A percentile compares a stretch with the other conserved stretches of the same genome.
Conservation (phyloP, 2,329 filamentous ascomycete species). For the Calonectria pseudoturangicola region DNA sequence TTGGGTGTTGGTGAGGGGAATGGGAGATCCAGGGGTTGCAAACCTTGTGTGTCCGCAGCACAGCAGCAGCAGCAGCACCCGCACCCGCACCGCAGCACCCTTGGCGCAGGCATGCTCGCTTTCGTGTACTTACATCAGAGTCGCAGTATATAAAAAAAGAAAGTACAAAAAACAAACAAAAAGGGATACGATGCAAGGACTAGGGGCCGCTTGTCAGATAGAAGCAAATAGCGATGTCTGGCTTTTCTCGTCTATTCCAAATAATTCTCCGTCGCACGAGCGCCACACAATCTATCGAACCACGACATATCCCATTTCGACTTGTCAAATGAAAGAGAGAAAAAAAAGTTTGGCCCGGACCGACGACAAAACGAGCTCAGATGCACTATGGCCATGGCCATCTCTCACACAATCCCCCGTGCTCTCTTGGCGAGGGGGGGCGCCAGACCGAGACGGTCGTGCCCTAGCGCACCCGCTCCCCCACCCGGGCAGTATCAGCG, state of each 20-base stretch:
- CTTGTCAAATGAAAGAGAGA: not conserved
- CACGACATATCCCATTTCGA: not conserved
- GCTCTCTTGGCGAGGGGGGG: constrained; percentile 3
- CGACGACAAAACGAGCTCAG: constrained; percentile 7
- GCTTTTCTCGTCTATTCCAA: not conserved
- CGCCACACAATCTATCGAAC: not conserved
- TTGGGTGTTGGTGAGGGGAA: constrained; percentile 13
- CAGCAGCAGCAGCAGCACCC: not conserved
- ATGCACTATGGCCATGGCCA: constrained; percentile 3
- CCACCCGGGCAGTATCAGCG: constrained; percentile 15
- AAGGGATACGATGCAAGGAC: not conserved
- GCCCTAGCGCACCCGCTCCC: constrained; percentile 51
- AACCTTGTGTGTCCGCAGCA: constrained; percentile 11
- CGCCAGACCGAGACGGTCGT: constrained; percentile 46
- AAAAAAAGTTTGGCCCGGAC: constrained; percentile 13
- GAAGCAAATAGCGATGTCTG: not conserved
- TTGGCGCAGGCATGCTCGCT: not conserved
- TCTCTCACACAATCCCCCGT: not conserved
- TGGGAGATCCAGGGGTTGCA: constrained; percentile 5
- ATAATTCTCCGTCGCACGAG: not conserved
- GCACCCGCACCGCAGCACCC: not conserved
- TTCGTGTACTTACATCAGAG: not conserved
- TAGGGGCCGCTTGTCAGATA: not conserved
- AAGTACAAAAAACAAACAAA: not conserved
- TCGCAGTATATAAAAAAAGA: constrained; percentile 1